Conservation (phyloP, 345 rosid species). For the Combretum micranthum region DNA sequence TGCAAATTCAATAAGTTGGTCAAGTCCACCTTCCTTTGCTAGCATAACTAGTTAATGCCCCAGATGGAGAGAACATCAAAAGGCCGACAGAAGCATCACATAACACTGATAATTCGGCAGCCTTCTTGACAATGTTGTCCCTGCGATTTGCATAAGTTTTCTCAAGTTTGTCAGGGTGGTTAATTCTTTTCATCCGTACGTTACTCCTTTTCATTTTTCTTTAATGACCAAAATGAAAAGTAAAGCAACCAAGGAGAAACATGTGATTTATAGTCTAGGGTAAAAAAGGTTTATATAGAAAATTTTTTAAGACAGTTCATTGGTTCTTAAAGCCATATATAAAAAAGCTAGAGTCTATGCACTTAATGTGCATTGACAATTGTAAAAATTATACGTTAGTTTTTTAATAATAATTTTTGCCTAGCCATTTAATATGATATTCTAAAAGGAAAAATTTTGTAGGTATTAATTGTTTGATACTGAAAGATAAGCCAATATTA, state of each 20-base stretch:
- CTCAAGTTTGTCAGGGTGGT: not conserved
- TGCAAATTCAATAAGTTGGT: not conserved
- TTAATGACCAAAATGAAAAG: not conserved
- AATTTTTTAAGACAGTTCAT: conserved; percentile 3
- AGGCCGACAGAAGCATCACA: conserved; percentile 22
- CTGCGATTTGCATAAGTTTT: conserved; percentile 23
- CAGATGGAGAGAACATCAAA: conserved; percentile 26
- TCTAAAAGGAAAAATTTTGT: too few relatives aligned
- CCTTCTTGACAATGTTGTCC: conserved; percentile 22
- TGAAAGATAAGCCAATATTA: too few relatives aligned
- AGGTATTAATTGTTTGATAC: too few relatives aligned
- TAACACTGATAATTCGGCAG: conserved; percentile 15
- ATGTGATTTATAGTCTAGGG: not conserved
- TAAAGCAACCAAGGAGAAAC: not conserved
- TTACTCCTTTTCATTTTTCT: conserved; percentile 12
- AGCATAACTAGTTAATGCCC: conserved; percentile 17
- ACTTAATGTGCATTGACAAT: not conserved
- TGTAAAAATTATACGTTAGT: not conserved
- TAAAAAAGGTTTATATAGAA: not conserved
- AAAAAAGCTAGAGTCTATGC: not conserved
- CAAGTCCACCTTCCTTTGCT: conserved; percentile 21
- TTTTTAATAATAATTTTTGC: too few relatives aligned
- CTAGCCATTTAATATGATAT: too few relatives aligned
- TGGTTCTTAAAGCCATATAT: conserved; percentile 3
- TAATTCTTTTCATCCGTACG: conserved; percentile 10